A percentile compares a stretch with the other conserved stretches of the same genome.
Conservation (phyloP, 176 grass and related monocot genomes). For the Lolium multiflorum region DNA sequence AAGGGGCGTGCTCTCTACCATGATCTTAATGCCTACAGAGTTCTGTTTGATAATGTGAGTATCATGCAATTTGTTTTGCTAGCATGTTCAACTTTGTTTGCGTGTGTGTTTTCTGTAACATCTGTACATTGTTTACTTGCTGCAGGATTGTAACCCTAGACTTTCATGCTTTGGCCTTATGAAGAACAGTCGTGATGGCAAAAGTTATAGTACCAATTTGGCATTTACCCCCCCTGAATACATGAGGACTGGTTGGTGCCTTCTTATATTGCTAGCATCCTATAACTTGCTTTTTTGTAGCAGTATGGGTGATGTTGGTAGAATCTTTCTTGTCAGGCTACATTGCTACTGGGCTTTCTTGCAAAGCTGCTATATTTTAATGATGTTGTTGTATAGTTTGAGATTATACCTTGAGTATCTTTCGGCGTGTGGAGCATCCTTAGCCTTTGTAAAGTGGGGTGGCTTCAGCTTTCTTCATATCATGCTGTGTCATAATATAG, state of each 20-base stretch:
- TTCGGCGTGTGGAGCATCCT: conserved; percentile 15
- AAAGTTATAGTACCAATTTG: conserved; percentile 99
- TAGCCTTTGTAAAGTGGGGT: conserved; percentile 16
- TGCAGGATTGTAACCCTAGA: conserved; percentile 94
- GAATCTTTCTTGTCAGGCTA: conserved; percentile 14
- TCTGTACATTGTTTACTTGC: conserved; percentile 25
- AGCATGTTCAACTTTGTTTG: conserved; percentile 18
- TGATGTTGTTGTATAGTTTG: background rate
- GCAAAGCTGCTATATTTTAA: background rate
- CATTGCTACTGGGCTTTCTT: background rate
- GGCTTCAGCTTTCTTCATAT: background rate
- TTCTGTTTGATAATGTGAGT: conserved; percentile 93
- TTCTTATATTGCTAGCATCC: conserved; percentile 21
- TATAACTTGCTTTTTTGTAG: conserved; percentile 35
- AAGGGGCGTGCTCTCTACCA: conserved; percentile 94
- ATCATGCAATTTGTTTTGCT: conserved; percentile 35
- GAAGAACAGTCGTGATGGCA: conserved; percentile 98
- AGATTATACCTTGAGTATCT: background rate
- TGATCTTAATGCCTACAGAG: conserved; percentile 99
- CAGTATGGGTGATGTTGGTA: background rate
- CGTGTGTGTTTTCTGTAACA: conserved; percentile 18
- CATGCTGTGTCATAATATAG: conserved; percentile 27
- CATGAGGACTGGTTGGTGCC: conserved; percentile 88
- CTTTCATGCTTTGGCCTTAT: conserved; percentile 99
- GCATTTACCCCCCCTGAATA: conserved; percentile 99